Conservation (phyloP, 352 stramenopile species). For the Phytophthora tentaculata region DNA sequence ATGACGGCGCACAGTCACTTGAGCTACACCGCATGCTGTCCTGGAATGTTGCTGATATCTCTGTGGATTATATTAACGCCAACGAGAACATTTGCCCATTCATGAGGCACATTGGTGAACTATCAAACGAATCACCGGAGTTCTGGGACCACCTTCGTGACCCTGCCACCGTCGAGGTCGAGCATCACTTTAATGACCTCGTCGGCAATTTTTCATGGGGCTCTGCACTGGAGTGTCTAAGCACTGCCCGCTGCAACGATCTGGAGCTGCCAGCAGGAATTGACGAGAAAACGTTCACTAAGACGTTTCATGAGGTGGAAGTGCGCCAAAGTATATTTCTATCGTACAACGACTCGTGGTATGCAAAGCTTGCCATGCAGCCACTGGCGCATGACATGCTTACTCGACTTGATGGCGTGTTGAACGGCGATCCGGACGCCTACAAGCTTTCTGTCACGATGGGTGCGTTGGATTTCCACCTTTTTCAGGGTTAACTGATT, state of each 20-base stretch:
- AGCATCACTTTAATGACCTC: slow-evolving; percentile 62
- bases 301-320: slow-evolving; percentile 82
- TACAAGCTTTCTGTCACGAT: slow-evolving; percentile 81
- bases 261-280: slow-evolving; percentile 64
- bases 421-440: slow-evolving; percentile 46
- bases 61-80: slow-evolving; percentile 81
- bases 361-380: slow-evolving; percentile 86
- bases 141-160: slow-evolving; percentile 61
- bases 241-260: slow-evolving; percentile 81
- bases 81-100: slow-evolving; percentile 84
- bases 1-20: slow-evolving; percentile 49
- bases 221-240: slow-evolving; percentile 83
- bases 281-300: slow-evolving; percentile 78
- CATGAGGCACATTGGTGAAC: slow-evolving; percentile 72
- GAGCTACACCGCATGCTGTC: slow-evolving; percentile 71
- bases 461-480: slow-evolving; percentile 44
- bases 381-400: slow-evolving; percentile 79
- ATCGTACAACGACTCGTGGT: slow-evolving; percentile 83
- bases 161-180: slow-evolving; percentile 50
- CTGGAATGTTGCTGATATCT: slow-evolving; percentile 79
- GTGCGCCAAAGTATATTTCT: slow-evolving; percentile 65
- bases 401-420: slow-evolving; percentile 52
- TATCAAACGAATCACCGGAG: slow-evolving; percentile 60
- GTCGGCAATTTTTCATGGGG: slow-evolving; percentile 87
- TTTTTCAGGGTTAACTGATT: neutral